A percentile compares a stretch with the other conserved stretches of the same genome.
Evolutionary conservation across 306 rosid species (phyloP).

Genomic region (Purshia tridentata): DNA sequence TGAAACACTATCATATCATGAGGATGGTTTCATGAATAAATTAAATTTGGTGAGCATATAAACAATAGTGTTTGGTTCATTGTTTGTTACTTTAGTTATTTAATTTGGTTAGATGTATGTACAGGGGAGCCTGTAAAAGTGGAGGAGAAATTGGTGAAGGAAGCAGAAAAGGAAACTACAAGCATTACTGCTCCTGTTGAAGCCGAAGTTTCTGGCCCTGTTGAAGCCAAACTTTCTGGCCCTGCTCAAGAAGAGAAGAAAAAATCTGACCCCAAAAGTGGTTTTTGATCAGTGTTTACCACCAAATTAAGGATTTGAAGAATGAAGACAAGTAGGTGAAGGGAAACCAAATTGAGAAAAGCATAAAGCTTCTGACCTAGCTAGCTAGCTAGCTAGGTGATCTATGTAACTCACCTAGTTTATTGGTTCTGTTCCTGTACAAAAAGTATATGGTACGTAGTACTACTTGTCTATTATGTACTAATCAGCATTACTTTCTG

Average conservation of each 20-base stretch:
- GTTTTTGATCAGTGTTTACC: neutral
- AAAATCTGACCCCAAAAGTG: neutral
- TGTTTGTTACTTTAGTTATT: neutral
- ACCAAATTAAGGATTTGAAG: slow-evolving; percentile 9
- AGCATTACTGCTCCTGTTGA: neutral
- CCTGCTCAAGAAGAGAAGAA: slow-evolving; percentile 32
- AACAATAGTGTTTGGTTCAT: too few species aligned
- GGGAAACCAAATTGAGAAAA: neutral
- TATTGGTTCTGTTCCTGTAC: neutral
- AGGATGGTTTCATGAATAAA: too few species aligned
- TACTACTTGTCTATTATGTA: neutral
- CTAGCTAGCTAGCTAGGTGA: too few species aligned
- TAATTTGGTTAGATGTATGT: slow-evolving; percentile 1
- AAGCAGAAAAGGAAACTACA: slow-evolving; percentile 7
- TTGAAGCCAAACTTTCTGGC: slow-evolving; percentile 12
- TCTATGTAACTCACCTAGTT: neutral
- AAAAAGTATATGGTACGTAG: neutral
- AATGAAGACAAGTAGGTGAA: slow-evolving; percentile 4
- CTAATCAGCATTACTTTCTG: neutral
- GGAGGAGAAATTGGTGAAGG: slow-evolving; percentile 31
- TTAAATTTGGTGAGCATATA: too few species aligned
- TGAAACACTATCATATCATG: too few species aligned
- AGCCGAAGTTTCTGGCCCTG: neutral
- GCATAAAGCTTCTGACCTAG: neutral
- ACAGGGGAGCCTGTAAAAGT: slow-evolving; percentile 28